Conservation (phyloP, 1,284 basidiomycete genomes). For the Austroboletus niveus region DNA sequence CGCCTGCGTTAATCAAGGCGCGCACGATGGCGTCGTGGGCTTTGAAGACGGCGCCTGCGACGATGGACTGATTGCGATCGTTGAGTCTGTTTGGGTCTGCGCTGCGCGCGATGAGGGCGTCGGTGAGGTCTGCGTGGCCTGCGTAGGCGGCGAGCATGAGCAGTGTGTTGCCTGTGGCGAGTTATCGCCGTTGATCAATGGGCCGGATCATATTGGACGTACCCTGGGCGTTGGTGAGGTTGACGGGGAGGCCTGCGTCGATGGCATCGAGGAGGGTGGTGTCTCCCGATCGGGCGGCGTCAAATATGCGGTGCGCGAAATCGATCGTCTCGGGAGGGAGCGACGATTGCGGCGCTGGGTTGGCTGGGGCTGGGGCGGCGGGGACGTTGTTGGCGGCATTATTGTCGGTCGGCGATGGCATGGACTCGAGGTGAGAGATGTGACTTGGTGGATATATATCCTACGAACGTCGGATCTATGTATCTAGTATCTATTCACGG, state of each 20-base stretch:
- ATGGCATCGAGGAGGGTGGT: constrained; percentile 57
- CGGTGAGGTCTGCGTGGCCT: constrained; percentile 61
- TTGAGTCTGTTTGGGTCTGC: constrained; percentile 75
- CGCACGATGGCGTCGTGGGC: constrained; percentile 60
- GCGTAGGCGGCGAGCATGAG: constrained; percentile 84
- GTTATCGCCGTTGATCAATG: too few relatives aligned
- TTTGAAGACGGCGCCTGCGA: constrained; percentile 86
- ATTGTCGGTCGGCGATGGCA: too few relatives aligned
- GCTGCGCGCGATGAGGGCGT: constrained; percentile 51
- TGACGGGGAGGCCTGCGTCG: constrained; percentile 71
- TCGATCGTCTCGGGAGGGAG: constrained; percentile 53
- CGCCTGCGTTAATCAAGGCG: constrained; percentile 59
- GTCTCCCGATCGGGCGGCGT: constrained; percentile 68
- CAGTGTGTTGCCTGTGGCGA: constrained; percentile 62
- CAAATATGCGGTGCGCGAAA: constrained; percentile 76
- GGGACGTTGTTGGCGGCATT: too few relatives aligned
- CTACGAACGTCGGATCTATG: too few relatives aligned
- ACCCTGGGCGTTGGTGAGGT: constrained; percentile 78
- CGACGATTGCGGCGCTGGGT: neutral
- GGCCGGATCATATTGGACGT: neutral
- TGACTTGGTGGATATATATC: too few relatives aligned
- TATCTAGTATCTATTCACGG: too few relatives aligned
- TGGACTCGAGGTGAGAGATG: too few relatives aligned
- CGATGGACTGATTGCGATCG: constrained; percentile 73
- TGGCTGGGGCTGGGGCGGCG: neutral